Evolutionary conservation across 768 basidiomycete genomes (phyloP).

Genomic region (Suillus paluster): DNA sequence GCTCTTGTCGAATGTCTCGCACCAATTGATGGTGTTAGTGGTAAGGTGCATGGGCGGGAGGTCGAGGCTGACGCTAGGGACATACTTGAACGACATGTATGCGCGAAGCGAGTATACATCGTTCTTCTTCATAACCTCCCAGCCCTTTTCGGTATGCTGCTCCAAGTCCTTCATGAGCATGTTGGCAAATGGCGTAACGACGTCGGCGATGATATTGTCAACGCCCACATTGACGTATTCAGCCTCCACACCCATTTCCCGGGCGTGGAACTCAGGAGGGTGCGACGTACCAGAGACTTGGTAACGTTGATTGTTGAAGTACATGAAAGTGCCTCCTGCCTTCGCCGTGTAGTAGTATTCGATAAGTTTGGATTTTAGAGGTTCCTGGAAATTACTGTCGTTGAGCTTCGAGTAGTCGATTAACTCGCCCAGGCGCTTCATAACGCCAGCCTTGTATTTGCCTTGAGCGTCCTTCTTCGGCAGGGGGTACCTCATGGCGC

Average conservation of each 20-base stretch:
- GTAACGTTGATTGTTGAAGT: conserved; percentile 20
- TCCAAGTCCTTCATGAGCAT: conserved; percentile 25
- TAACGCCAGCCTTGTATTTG: conserved; percentile 26
- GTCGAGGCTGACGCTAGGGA: background rate
- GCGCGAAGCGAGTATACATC: conserved; percentile 32
- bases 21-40: conserved; percentile 2
- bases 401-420: conserved; percentile 27
- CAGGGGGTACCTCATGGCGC: conserved; percentile 45
- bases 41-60: background rate
- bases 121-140: conserved; percentile 24
- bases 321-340: conserved; percentile 16
- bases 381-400: too few species aligned
- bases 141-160: conserved; percentile 18
- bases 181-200: conserved; percentile 21
- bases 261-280: conserved; percentile 1
- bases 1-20: conserved; percentile 35
- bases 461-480: conserved; percentile 19
- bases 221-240: conserved; percentile 18
- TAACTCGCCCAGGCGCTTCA: conserved; percentile 36
- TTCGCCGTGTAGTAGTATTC: too few species aligned
- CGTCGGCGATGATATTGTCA: conserved; percentile 22
- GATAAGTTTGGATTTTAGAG: too few species aligned
- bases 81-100: conserved; percentile 17
- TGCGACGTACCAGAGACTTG: background rate
- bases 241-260: conserved; percentile 1